Conservation (phyloP, 176 grass and related monocot species). For the Olyra latifolia region DNA sequence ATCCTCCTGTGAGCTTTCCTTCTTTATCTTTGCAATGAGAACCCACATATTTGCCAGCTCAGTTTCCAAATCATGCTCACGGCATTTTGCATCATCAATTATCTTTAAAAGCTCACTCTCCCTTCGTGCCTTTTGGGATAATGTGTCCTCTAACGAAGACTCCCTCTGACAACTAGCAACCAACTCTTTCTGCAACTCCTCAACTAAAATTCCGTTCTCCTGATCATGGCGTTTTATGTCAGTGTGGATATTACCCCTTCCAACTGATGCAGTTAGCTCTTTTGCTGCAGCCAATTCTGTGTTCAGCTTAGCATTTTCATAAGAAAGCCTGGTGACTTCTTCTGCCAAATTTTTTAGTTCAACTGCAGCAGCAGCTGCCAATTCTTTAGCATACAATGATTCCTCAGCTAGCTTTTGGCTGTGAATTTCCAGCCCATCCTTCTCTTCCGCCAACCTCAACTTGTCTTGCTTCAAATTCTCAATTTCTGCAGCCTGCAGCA, state of each 20-base stretch:
- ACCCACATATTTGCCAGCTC: constrained; percentile 88
- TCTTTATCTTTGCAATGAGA: constrained; percentile 79
- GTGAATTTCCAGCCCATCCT: constrained; percentile 82
- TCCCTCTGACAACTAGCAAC: constrained; percentile 82
- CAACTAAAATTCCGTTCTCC: constrained; percentile 65
- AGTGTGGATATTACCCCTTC: constrained; percentile 34
- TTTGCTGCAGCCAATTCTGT: constrained; percentile 52
- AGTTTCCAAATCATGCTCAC: constrained; percentile 78
- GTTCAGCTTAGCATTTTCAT: constrained; percentile 82
- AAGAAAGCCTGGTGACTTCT: constrained; percentile 97
- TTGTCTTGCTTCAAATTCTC: constrained; percentile 97
- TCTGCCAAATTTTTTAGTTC: constrained; percentile 96
- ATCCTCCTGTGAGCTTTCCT: constrained; percentile 60
- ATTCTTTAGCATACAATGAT: constrained; percentile 93
- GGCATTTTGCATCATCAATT: constrained; percentile 71
- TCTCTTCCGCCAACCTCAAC: constrained; percentile 71
- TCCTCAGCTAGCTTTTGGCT: constrained; percentile 91
- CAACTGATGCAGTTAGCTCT: constrained; percentile 44
- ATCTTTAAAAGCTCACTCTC: constrained; percentile 76
- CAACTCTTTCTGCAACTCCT: constrained; percentile 91
- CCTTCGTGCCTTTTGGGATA: constrained; percentile 70
- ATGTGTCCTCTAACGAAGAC: constrained; percentile 64
- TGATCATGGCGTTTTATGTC: constrained; percentile 42
- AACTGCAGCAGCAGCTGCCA: constrained; percentile 89
- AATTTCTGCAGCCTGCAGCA: constrained; percentile 76